phyloP scores from a whole-genome alignment of 2,329 filamentous ascomycete species.

The Zasmidium angulare region DNA sequence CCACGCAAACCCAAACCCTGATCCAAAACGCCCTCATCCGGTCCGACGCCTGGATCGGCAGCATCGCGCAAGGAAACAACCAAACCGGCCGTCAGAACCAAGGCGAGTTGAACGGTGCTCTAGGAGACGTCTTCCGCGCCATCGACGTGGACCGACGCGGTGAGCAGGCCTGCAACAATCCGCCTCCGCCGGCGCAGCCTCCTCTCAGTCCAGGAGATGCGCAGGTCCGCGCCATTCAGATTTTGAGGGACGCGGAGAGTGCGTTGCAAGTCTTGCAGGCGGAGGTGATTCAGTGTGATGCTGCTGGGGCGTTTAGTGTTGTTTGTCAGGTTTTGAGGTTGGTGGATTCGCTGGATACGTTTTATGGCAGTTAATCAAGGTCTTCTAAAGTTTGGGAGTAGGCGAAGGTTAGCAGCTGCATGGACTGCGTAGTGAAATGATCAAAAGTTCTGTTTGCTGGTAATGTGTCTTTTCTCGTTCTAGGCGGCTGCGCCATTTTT shows the following conservation, averaged over 20 bases:
- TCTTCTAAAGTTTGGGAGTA: too few species aligned
- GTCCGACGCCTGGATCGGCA: constrained; percentile 15
- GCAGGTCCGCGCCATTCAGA: constrained; percentile 12
- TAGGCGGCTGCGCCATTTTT: too few species aligned
- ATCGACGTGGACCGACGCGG: constrained; percentile 4
- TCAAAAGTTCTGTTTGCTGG: too few species aligned
- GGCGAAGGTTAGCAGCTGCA: too few species aligned
- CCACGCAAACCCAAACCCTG: constrained; percentile 5
- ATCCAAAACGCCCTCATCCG: constrained; percentile 12
- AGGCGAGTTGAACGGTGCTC: constrained; percentile 14
- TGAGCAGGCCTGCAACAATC: constrained; percentile 12
- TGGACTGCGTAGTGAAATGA: too few species aligned
- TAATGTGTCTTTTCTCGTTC: too few species aligned
- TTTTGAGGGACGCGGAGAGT: constrained; percentile 12
- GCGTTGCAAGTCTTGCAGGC: constrained; percentile 12
- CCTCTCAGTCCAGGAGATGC: constrained; percentile 11
- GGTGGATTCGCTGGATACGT: constrained; percentile 10
- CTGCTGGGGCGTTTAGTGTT: constrained; percentile 6
- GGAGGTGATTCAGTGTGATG: constrained; percentile 12
- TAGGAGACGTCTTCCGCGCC: constrained; percentile 13
- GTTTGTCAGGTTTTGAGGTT: constrained; percentile 13
- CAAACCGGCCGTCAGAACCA: constrained; percentile 12
- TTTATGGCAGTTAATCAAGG: too few species aligned
- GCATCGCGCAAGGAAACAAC: constrained; percentile 14
- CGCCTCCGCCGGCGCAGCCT: constrained; percentile 10